A percentile compares a stretch with the other conserved stretches of the same genome.
phyloP scores from a whole-genome alignment of 768 basidiomycete genomes.

The Rhodotorula diobovata region DNA sequence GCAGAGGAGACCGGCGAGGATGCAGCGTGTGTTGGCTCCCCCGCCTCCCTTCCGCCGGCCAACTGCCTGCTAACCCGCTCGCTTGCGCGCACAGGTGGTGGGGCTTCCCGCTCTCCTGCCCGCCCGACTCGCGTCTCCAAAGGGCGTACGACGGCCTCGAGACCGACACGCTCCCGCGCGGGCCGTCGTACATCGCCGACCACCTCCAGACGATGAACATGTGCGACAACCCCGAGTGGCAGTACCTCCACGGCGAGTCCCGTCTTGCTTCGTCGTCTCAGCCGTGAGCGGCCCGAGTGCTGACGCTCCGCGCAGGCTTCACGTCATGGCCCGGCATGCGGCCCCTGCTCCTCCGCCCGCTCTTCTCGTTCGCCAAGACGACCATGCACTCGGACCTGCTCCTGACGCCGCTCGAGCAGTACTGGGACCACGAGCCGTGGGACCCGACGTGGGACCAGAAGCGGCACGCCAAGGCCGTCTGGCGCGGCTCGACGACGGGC shows the following conservation, averaged over 20 bases:
- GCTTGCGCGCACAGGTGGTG: constrained; percentile 3
- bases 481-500: constrained; percentile 96
- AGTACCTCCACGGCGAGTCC: constrained; percentile 41
- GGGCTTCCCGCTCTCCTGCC: constrained; percentile 43
- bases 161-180: constrained; percentile 33
- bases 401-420: constrained; percentile 95
- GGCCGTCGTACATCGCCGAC: constrained; percentile 44
- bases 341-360: constrained; percentile 44
- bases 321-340: constrained; percentile 44
- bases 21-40: constrained; percentile 26
- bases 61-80: too few species aligned
- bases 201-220: constrained; percentile 46
- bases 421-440: constrained; percentile 68
- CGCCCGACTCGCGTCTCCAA: constrained; percentile 38
- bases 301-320: constrained; percentile 38
- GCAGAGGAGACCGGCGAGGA: constrained; percentile 35
- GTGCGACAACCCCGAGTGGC: constrained; percentile 48
- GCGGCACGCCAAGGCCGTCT: constrained; percentile 69
- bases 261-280: not conserved
- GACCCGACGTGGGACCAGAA: constrained; percentile 93
- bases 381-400: constrained; percentile 80
- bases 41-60: not conserved
- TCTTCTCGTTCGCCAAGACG: constrained; percentile 86
- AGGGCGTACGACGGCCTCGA: constrained; percentile 41
- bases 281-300: too few species aligned